Evolutionary conservation across 2,329 filamentous ascomycete species (phyloP), one percentile per base, ranked within the genome.

Genomic region (Hirsutella thompsonii): DNA sequence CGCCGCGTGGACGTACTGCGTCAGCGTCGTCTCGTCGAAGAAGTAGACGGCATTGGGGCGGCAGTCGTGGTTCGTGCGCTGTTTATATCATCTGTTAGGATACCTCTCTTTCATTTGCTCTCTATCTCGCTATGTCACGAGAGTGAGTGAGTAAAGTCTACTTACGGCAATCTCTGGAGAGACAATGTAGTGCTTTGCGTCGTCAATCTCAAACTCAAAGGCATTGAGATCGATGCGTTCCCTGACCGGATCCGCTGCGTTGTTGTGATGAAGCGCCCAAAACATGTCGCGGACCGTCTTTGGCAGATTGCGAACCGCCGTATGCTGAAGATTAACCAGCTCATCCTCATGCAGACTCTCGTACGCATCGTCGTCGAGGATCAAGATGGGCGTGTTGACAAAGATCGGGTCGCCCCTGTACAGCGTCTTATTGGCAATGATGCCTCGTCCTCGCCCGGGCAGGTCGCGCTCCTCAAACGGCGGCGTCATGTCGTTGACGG

Each of bases 1-100:
- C 10, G 59, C 50, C 28, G 62, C 66, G 38, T 60, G 55, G 30
- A 63, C 53, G 42, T 59, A 54, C 42, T 67, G 64, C 3, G 59
- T 56, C 30, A 67, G 53, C 2, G 59, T 59, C 3, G 52, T 43
- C 32, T 55, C 49, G 46, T 66, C 61, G 43, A 63, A 65, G 46
- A 56, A 59, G 53, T 67, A 67, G 48, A 63, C 64, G 23, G 61
- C 57, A 44, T 67, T 67, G 23, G 65, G 60, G 2, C 64, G 59
- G 46, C 65, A 68, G 50, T 67, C 63, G 49, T 68, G 65, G 52
- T 68, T 68, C 47, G 66, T 52, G 54, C 19, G 64, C 62, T 43
- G 64, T 52, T 55, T 26, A 2, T 19, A n/a, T n/a, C n/a, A n/a
- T n/a, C n/a, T 18, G 28, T 19, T 4, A 37, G 34, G 1, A 9